Conservation (phyloP, 352 stramenopile species). For the Pythium grandisporangium region DNA sequence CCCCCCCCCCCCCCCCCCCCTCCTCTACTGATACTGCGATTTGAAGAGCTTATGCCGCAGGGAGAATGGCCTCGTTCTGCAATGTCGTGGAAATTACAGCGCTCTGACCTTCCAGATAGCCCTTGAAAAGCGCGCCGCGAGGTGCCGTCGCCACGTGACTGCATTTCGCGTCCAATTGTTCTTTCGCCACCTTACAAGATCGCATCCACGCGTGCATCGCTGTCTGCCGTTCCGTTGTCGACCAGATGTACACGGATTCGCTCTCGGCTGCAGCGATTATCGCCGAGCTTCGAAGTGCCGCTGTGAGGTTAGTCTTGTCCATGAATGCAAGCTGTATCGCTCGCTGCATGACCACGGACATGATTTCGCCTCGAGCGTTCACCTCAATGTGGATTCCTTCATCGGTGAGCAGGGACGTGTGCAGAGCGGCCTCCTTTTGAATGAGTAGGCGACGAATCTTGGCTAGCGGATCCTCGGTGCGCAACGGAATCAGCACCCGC, state of each 20-base stretch:
- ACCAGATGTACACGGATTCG: conserved; percentile 6
- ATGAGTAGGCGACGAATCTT: conserved; percentile 39
- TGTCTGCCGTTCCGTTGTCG: conserved; percentile 1
- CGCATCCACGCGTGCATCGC: neutral
- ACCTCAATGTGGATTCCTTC: conserved; percentile 14
- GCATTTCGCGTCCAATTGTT: neutral
- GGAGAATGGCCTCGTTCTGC: conserved; percentile 9
- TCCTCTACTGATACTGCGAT: too few relatives aligned
- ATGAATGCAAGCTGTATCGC: conserved; percentile 21
- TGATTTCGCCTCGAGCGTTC: conserved; percentile 13
- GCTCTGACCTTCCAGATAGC: conserved; percentile 11
- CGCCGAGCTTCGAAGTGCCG: conserved; percentile 14
- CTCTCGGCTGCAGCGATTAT: conserved; percentile 2
- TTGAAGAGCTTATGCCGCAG: too few relatives aligned
- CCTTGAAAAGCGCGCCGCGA: conserved; percentile 10
- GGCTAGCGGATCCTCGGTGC: conserved; percentile 14
- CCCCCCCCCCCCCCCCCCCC: too few relatives aligned
- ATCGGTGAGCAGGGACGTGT: conserved; percentile 6
- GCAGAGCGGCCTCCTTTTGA: conserved; percentile 21
- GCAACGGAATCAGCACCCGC: conserved; percentile 11
- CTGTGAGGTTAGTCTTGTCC: conserved; percentile 21
- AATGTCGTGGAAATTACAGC: conserved; percentile 9
- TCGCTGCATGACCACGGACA: conserved; percentile 16
- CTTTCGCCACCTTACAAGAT: conserved; percentile 1
- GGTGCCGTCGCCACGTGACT: neutral